Conservation (phyloP, 2,329 filamentous ascomycete species). For the Tolypocladium tropicale region DNA sequence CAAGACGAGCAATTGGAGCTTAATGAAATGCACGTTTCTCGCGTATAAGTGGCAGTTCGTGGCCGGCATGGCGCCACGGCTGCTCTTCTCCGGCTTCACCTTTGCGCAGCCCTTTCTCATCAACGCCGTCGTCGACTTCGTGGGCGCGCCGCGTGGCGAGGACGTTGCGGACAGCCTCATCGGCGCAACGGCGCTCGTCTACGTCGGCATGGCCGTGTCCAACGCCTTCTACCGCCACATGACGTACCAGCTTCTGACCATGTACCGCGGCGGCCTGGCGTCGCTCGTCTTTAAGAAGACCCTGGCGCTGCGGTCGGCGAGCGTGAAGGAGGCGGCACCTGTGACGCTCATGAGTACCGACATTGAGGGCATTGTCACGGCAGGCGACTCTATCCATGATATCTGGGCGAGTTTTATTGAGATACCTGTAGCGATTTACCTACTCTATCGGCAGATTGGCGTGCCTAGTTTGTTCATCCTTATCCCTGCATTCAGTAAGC, state of each 20-base stretch:
- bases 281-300: neutral
- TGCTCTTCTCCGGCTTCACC: too few species aligned
- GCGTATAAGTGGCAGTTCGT: neutral
- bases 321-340: neutral
- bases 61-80: neutral
- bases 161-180: neutral
- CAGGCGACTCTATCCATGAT: neutral
- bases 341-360: neutral
- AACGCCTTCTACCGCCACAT: neutral
- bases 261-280: neutral
- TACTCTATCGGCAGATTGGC: neutral
- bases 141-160: too few species aligned
- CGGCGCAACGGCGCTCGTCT: neutral
- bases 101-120: too few species aligned
- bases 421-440: neutral
- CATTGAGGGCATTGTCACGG: neutral
- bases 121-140: too few species aligned
- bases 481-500: neutral
- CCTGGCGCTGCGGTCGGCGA: neutral
- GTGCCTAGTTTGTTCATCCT: neutral
- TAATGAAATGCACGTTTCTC: neutral
- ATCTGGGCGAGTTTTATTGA: neutral
- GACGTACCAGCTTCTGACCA: neutral
- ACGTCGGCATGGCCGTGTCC: neutral
- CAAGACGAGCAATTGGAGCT: neutral